Base-by-base conservation (phyloP, 345 rosid genomes). In the Aethionema arabicum region DNA sequence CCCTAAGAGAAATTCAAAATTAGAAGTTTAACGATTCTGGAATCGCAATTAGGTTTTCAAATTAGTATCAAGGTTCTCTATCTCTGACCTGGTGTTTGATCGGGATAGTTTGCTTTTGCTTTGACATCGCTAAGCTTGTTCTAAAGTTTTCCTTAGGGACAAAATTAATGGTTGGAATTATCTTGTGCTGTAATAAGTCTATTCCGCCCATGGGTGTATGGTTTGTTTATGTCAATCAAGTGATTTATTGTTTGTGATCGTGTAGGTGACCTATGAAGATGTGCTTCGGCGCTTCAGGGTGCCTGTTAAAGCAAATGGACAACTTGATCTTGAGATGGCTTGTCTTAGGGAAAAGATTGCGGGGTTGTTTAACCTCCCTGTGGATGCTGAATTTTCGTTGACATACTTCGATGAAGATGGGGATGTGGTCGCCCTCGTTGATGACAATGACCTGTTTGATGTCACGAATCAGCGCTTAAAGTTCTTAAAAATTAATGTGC, bases 341-440 rank as follows among this genome's bases (percentile, higher is more conserved):
- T 74, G 63, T 43, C 75, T 93, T 54, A 83, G 74, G 81, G 79
- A 66, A n/a, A 90, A 82, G 78, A 82, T 93, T 39, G 38, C 66
- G 41, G 45, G 65, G 67, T 89, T 90, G 31, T 93, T 87, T 45
- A 68, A 70, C 67, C 61, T 90, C 44, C 75, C 97, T 46, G 32
- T 52, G 5, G 83, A 78, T 70, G 64, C 85, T 55, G 86, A 77
- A 12, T 61, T 86, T 42, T 64, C 62, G 10, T 74, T 93, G 61
- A 93, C 89, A 29, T 93, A 92, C 68, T 46, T 82, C 7, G 98
- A 92, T 69, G 98, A 92, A 76, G 97, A 92, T 74, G 97, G 88
- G 13, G 99, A 93, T 69, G 67, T 74, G 16, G 92, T 93, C 30
- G 76, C 90, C 6, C 89, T 93, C 21, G 83, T 83, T 16, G 89